Conservation (phyloP, 116 monocot genomes). For the Cymodocea nodosa region DNA sequence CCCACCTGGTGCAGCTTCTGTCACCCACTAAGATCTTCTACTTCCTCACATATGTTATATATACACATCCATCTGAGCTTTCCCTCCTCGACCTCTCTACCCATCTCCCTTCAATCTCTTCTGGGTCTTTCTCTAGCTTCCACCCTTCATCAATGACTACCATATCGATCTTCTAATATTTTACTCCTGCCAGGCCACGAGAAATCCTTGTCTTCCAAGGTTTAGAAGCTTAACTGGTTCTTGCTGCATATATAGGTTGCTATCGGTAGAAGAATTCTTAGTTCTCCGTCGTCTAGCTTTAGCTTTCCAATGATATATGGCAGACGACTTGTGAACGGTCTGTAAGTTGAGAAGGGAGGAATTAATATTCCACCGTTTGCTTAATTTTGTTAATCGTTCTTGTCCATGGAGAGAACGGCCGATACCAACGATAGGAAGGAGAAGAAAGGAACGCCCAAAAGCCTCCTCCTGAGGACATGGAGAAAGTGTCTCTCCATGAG, state of each 20-base stretch:
- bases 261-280: not conserved
- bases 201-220: slow-evolving; percentile 16
- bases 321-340: not conserved
- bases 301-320: too few species aligned
- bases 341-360: not conserved
- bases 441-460: slow-evolving; percentile 9
- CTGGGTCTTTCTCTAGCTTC: not conserved
- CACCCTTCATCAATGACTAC: slow-evolving; percentile 10
- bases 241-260: slow-evolving; percentile 9
- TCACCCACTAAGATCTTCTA: not conserved
- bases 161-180: not conserved
- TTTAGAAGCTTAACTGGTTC: slow-evolving; percentile 7
- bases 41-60: not conserved
- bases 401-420: not conserved
- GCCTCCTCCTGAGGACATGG: slow-evolving; percentile 24
- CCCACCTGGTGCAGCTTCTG: not conserved
- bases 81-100: not conserved
- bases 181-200: slow-evolving; percentile 8
- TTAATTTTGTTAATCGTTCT: too few species aligned
- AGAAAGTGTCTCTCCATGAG: slow-evolving; percentile 29
- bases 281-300: not conserved
- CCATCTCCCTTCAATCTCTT: not conserved
- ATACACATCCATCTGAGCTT: not conserved
- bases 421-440: slow-evolving; percentile 1
- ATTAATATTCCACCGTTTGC: not conserved